Percentiles rank a stretch among this genome's conserved stretches.
Evolutionary conservation across 352 stramenopile genomes (phyloP).

Genomic region (Pythium brassicae): DNA sequence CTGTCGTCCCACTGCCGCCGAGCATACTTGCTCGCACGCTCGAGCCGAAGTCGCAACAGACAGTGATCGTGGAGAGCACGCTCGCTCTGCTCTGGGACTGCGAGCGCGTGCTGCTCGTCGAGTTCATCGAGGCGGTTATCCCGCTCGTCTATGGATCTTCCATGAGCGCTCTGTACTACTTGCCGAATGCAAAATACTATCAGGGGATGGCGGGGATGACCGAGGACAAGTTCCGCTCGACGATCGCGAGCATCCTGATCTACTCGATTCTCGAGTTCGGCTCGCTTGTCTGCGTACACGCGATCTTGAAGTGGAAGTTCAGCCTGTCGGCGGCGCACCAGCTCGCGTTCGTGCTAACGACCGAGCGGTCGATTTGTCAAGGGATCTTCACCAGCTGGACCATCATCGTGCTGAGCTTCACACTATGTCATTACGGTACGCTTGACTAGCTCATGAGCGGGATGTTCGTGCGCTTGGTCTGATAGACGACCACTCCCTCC

Average conservation of each 20-base stretch:
- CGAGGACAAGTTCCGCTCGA: conserved; percentile 4
- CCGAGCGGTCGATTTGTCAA: neutral
- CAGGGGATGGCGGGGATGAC: conserved; percentile 10
- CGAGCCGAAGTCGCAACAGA: neutral
- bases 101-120: conserved; percentile 27
- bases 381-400: conserved; percentile 2
- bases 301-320: conserved; percentile 18
- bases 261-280: conserved; percentile 22
- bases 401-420: conserved; percentile 2
- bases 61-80: neutral
- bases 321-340: conserved; percentile 22
- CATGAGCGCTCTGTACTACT: conserved; percentile 16
- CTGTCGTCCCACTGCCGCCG: neutral
- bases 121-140: conserved; percentile 32
- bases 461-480: neutral
- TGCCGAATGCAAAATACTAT: conserved; percentile 22
- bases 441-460: neutral
- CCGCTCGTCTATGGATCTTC: conserved; percentile 27
- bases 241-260: conserved; percentile 13
- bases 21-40: neutral
- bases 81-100: conserved; percentile 28
- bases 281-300: conserved; percentile 13
- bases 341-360: conserved; percentile 33
- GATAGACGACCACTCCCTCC: neutral
- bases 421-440: neutral